phyloP scores from a whole-genome alignment of 148 eudicot genomes.

The Vaccinium corymbosum region DNA sequence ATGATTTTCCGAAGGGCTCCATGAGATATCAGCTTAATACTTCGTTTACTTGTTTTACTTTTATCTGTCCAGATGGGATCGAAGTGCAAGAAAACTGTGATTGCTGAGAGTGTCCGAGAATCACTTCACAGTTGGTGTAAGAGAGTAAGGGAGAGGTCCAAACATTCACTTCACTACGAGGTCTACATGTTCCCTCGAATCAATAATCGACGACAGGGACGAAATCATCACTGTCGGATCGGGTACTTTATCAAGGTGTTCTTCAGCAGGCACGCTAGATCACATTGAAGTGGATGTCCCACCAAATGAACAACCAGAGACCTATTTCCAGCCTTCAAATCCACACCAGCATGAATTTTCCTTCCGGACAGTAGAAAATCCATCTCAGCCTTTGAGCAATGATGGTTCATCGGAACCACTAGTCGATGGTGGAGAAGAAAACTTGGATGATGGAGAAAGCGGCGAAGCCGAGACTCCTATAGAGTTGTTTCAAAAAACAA shows the following conservation, averaged over 20 bases:
- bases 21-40: no score
- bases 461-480: conserved; percentile 36
- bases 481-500: conserved; percentile 59
- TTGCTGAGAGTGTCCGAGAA: conserved; percentile 89
- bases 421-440: conserved; percentile 17
- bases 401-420: conserved; percentile 11
- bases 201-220: conserved; percentile 69
- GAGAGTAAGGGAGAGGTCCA: conserved; percentile 80
- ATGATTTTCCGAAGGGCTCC: no score
- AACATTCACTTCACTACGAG: conserved; percentile 62
- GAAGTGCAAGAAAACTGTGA: conserved; percentile 73
- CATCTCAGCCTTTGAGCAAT: conserved; percentile 27
- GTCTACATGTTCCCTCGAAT: conserved; percentile 66
- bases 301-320: conserved; percentile 26
- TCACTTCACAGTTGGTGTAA: conserved; percentile 97
- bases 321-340: conserved; percentile 15
- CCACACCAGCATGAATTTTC: conserved; percentile 34
- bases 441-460: conserved; percentile 24
- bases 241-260: conserved; percentile 64
- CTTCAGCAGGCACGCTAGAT: conserved; percentile 60
- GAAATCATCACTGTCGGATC: conserved; percentile 78
- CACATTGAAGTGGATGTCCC: conserved; percentile 35
- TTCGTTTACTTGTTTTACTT: background rate
- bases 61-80: conserved; percentile 77
- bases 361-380: conserved; percentile 47